Evolutionary conservation across 2,329 filamentous ascomycete species (phyloP), one percentile per base, ranked within the genome.

Genomic region (Cladobotryum mycophilum): DNA sequence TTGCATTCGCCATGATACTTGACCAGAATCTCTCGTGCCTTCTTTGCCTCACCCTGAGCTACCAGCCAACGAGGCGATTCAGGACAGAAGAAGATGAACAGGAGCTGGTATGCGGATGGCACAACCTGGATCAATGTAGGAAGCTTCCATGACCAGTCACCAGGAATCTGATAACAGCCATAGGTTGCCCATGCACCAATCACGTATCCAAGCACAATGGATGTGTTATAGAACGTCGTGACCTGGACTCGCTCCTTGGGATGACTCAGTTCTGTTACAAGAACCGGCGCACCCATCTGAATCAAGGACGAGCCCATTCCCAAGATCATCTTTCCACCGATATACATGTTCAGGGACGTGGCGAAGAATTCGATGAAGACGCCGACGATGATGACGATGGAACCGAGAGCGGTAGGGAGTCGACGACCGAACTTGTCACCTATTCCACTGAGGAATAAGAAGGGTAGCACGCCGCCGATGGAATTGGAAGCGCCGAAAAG

Each of bases 51-150:
- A 33, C 78, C 77, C 53, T 78, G 71, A 35, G 73, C 71, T 41
- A 82, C 70, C 25, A 82, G 63, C 74, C 75, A 84, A 36, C 82
- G 72, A 1, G 82, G 82, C 1, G 75, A 80, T 61, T 85, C 81
- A 35, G 81, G 81, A 5, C 81, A 70, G 46, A 79, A 74, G 55
- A 67, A 70, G 46, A 76, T 63, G 48, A 75, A 70, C 9, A 64
- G 49, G 15, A 79, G 67, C 54, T 77, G 67, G 25, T 66, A 67
- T 1, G 55, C 58, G 2, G 70, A 61, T 68, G 71, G 75, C 4
- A 74, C 53, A 41, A 73, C 71, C 59, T 82, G 80, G 2, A 79
- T 60, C 4, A 81, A 65, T 1, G 75, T 75, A 0, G 79, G 80
- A 15, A 80, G 67, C 42, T 75, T 67, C 78, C 74, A 77, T 0